phyloP scores from a whole-genome alignment of 1,284 basidiomycete species.

The Cryptococcus sp. region DNA sequence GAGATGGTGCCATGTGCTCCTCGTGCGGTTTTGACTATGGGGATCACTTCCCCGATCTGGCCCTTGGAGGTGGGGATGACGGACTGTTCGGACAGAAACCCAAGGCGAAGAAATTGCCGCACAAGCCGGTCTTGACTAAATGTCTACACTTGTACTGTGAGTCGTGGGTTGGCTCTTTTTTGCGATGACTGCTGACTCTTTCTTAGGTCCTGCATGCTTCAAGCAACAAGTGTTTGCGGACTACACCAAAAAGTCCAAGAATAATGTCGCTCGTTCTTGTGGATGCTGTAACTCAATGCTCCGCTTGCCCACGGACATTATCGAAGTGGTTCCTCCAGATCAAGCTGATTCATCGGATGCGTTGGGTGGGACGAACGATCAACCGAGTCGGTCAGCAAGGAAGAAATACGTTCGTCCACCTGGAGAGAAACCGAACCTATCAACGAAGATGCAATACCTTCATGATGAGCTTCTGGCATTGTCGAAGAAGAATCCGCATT shows the following conservation, averaged over 20 bases:
- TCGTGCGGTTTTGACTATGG: constrained; percentile 82
- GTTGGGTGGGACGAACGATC: constrained; percentile 13
- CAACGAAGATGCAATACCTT: constrained; percentile 81
- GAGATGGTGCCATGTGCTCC: constrained; percentile 77
- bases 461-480: constrained; percentile 72
- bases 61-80: constrained; percentile 55
- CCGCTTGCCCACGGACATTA: constrained; percentile 63
- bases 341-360: constrained; percentile 56
- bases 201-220: constrained; percentile 66
- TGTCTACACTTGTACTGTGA: constrained; percentile 92
- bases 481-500: constrained; percentile 76
- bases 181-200: constrained; percentile 1
- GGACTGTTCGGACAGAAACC: constrained; percentile 27
- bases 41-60: constrained; percentile 49
- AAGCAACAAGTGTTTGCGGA: constrained; percentile 69
- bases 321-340: constrained; percentile 67
- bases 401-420: constrained; percentile 72
- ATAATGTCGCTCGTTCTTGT: constrained; percentile 63
- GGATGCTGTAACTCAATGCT: constrained; percentile 71
- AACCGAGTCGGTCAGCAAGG: constrained; percentile 29
- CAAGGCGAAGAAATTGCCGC: constrained; percentile 33
- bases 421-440: constrained; percentile 70
- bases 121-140: constrained; percentile 68
- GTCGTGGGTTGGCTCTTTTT: constrained; percentile 3
- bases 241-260: constrained; percentile 70